Conservation (phyloP, 2,329 filamentous ascomycete species). For the Arthroderma sp. region DNA sequence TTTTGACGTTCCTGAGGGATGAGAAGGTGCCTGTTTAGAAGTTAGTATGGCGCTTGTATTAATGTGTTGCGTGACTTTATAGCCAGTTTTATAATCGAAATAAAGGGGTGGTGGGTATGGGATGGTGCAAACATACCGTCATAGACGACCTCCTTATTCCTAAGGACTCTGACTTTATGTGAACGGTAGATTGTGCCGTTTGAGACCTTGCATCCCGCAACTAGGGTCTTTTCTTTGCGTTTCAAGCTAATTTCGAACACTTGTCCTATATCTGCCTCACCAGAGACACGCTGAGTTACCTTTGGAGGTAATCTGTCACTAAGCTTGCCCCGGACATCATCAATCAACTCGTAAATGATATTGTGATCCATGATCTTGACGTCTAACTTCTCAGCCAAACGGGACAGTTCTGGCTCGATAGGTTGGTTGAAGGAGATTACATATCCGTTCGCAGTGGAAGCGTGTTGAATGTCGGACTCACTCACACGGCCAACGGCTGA, state of each 20-base stretch:
- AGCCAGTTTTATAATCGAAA: not conserved
- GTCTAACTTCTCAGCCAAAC: conserved; percentile 54
- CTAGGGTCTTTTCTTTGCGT: conserved; percentile 54
- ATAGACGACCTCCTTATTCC: conserved; percentile 58
- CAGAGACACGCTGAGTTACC: conserved; percentile 57
- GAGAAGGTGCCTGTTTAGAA: conserved; percentile 53
- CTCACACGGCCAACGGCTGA: conserved; percentile 64
- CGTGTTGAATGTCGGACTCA: conserved; percentile 83
- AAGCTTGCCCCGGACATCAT: conserved; percentile 43
- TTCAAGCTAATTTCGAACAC: conserved; percentile 74
- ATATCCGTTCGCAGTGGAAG: conserved; percentile 58
- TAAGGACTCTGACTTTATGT: conserved; percentile 56
- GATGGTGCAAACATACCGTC: conserved; percentile 52
- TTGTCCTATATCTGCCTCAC: conserved; percentile 75
- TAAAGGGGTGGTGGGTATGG: not conserved
- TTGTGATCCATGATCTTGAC: conserved; percentile 75
- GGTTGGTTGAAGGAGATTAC: conserved; percentile 78
- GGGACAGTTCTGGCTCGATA: conserved; percentile 53
- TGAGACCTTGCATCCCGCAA: conserved; percentile 77
- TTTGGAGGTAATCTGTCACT: conserved; percentile 55
- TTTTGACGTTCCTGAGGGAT: conserved; percentile 83
- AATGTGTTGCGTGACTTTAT: too few relatives aligned
- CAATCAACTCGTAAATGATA: conserved; percentile 42
- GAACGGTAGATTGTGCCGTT: conserved; percentile 60
- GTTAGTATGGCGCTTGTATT: not conserved